Percentiles rank a stretch among this genome's conserved stretches.
Evolutionary conservation across 331 rosid genomes (phyloP).

Genomic region (Stylosanthes scabra): DNA sequence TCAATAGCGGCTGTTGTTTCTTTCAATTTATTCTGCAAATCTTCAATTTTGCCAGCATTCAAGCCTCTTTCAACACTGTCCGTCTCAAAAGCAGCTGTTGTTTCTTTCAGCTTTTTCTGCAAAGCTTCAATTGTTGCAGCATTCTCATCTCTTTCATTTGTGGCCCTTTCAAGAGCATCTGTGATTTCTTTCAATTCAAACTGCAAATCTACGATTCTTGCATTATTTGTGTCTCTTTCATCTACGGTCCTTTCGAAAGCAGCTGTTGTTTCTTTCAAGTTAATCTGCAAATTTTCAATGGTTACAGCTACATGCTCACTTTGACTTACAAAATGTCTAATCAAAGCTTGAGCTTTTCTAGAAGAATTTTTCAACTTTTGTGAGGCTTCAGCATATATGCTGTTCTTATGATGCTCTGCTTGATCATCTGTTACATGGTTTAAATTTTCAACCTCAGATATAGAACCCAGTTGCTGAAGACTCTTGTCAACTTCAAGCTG

Average conservation of each 20-base stretch:
- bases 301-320: slow-evolving; percentile 57
- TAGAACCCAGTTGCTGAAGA: slow-evolving; percentile 51
- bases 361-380: slow-evolving; percentile 60
- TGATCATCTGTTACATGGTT: slow-evolving; percentile 48
- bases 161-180: too few species aligned
- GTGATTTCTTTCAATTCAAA: too few species aligned
- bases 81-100: too few species aligned
- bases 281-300: slow-evolving; percentile 67
- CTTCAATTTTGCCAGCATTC: too few species aligned
- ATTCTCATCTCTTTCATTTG: too few species aligned
- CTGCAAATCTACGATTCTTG: too few species aligned
- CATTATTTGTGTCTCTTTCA: slow-evolving; percentile 55
- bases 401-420: slow-evolving; percentile 43
- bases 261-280: slow-evolving; percentile 55
- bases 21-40: too few species aligned
- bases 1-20: too few species aligned
- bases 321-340: slow-evolving; percentile 57
- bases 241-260: slow-evolving; percentile 56
- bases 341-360: slow-evolving; percentile 59
- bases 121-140: too few species aligned
- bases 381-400: slow-evolving; percentile 47
- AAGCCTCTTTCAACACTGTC: too few species aligned
- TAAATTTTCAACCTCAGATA: slow-evolving; percentile 58
- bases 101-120: too few species aligned
- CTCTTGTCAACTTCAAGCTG: slow-evolving; percentile 64